These are phyloP conservation scores for Tetrahymena malaccensis DNA, from an alignment of 73 alveolate genomes.

Conservation along the genomic window DNA sequence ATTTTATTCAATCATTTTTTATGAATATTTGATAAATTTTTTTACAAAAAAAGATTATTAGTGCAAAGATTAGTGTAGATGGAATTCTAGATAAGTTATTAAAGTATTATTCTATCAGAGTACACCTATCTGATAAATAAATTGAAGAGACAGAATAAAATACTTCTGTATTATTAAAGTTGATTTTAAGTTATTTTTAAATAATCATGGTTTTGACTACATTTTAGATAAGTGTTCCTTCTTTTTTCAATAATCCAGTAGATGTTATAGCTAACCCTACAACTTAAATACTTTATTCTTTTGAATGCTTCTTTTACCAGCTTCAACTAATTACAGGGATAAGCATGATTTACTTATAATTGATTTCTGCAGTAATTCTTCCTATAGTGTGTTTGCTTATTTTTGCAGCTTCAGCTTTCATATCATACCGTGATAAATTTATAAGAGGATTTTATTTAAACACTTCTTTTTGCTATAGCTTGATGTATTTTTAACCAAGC, in stretches of 20 bases:
- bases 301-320: background rate
- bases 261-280: background rate
- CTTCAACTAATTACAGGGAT: background rate
- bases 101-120: background rate
- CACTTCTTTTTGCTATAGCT: background rate
- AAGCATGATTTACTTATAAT: background rate
- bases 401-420: background rate
- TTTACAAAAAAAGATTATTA: background rate
- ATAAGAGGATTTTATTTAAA: background rate
- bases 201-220: background rate
- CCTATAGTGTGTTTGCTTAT: background rate
- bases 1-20: background rate
- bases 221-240: background rate
- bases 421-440: background rate
- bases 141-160: background rate
- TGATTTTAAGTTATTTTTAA: background rate
- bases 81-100: background rate
- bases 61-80: background rate
- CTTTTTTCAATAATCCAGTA: background rate
- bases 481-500: background rate
- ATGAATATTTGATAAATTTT: background rate
- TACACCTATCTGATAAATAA: background rate
- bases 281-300: background rate
- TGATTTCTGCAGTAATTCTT: background rate
- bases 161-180: background rate